Conservation (phyloP, 2,329 filamentous ascomycete species). For the Didymella segeticola region DNA sequence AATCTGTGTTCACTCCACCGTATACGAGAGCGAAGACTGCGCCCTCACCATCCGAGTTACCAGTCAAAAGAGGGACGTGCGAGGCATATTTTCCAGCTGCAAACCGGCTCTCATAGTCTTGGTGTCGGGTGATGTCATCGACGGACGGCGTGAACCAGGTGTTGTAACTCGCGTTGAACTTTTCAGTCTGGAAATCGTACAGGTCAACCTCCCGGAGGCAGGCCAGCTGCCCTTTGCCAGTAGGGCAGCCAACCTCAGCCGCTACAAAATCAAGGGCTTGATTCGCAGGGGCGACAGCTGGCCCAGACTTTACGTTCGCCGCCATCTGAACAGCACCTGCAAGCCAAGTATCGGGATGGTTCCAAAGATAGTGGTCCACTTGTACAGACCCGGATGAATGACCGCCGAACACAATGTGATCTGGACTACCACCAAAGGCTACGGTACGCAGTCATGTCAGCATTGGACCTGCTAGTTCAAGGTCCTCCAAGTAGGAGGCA, state of each 20-base stretch:
- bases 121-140: constrained; percentile 32
- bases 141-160: constrained; percentile 33
- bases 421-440: constrained; percentile 51
- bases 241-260: constrained; percentile 30
- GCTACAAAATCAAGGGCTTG: constrained; percentile 34
- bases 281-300: constrained; percentile 28
- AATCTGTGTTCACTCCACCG: constrained; percentile 39
- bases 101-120: constrained; percentile 31
- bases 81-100: constrained; percentile 35
- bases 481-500: too few relatives aligned
- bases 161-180: constrained; percentile 35
- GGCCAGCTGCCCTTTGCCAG: constrained; percentile 26
- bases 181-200: constrained; percentile 32
- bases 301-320: constrained; percentile 35
- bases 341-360: constrained; percentile 30
- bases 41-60: constrained; percentile 37
- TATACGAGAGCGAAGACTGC: constrained; percentile 36
- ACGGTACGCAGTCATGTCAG: neutral
- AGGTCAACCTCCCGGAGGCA: constrained; percentile 31
- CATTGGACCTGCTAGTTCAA: neutral
- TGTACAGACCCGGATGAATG: constrained; percentile 37
- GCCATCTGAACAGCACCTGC: constrained; percentile 33
- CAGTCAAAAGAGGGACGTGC: constrained; percentile 35
- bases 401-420: constrained; percentile 54
- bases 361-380: constrained; percentile 36